These are phyloP conservation scores for Yamadazyma takamatsuzukensis DNA, from an alignment of 805 yeast genomes.

Conservation along the genomic window DNA sequence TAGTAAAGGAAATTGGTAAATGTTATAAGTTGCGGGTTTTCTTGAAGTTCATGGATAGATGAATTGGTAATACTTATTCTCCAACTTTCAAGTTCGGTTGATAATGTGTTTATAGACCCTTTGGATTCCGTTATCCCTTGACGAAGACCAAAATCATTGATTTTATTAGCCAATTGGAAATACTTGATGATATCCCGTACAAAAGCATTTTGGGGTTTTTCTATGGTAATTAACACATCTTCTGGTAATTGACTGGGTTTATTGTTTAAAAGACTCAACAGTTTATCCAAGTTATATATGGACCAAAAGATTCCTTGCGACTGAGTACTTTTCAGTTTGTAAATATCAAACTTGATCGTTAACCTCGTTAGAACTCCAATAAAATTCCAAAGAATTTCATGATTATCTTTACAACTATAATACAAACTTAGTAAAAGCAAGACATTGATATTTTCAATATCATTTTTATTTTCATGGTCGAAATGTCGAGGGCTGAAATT, in stretches of 20 bases:
- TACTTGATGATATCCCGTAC: conserved; percentile 21
- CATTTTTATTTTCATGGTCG: conserved; percentile 18
- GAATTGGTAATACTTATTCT: conserved; percentile 24
- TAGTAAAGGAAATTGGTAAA: conserved; percentile 36
- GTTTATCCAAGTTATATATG: conserved; percentile 36
- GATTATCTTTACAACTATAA: conserved; percentile 25
- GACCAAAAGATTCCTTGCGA: conserved; percentile 31
- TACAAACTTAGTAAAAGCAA: conserved; percentile 31
- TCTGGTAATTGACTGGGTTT: conserved; percentile 34
- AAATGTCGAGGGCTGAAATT: conserved; percentile 21
- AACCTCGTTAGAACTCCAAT: conserved; percentile 32
- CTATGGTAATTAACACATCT: conserved; percentile 1
- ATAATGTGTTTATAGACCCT: conserved; percentile 14
- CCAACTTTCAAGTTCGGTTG: conserved; percentile 37
- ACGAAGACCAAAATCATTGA: conserved; percentile 14
- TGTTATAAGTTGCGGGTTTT: no score
- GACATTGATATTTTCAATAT: conserved; percentile 24
- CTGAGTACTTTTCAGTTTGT: conserved; percentile 9
- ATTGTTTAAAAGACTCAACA: conserved; percentile 28
- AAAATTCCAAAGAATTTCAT: conserved; percentile 29
- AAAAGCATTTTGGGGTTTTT: conserved; percentile 5
- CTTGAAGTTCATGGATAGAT: conserved; percentile 23
- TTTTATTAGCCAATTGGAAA: conserved; percentile 19
- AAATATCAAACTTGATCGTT: conserved; percentile 19
- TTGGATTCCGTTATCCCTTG: not conserved